Conservation (phyloP, 345 rosid species). For the Ceriops decandra region DNA sequence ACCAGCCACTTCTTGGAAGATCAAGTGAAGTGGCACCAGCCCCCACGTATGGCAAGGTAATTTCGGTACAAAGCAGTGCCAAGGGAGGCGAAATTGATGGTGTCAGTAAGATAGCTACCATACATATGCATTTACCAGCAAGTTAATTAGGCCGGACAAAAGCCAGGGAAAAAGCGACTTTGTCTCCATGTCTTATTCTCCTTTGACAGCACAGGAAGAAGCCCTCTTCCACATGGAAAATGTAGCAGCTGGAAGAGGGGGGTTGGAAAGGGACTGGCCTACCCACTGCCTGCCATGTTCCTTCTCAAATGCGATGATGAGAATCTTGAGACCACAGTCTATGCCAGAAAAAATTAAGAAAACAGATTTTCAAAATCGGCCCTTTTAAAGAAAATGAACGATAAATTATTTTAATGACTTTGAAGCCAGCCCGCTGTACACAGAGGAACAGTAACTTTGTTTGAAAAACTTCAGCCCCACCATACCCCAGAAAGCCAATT, state of each 20-base stretch:
- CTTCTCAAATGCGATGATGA: constrained; percentile 6
- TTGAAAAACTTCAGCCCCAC: no score
- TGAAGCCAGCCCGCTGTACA: no score
- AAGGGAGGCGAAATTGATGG: neutral
- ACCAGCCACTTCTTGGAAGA: no score
- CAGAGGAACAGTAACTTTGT: no score
- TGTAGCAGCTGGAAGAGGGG: neutral
- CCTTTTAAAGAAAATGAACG: neutral
- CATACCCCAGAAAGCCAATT: no score
- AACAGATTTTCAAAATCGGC: no score
- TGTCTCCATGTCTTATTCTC: constrained; percentile 9
- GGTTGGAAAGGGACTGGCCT: constrained; percentile 12
- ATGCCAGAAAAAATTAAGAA: neutral
- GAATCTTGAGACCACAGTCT: neutral
- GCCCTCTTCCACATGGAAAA: constrained; percentile 11
- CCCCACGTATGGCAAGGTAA: no score
- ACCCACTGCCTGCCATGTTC: constrained; percentile 4
- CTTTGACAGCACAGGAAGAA: constrained; percentile 12
- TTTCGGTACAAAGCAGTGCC: no score
- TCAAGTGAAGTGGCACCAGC: no score
- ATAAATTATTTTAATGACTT: no score
- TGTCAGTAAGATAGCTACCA: no score
- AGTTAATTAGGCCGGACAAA: neutral
- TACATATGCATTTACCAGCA: neutral
- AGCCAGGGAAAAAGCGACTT: neutral